Base-by-base conservation (phyloP, 106 monocot species). In the Amphibolis antarctica region DNA sequence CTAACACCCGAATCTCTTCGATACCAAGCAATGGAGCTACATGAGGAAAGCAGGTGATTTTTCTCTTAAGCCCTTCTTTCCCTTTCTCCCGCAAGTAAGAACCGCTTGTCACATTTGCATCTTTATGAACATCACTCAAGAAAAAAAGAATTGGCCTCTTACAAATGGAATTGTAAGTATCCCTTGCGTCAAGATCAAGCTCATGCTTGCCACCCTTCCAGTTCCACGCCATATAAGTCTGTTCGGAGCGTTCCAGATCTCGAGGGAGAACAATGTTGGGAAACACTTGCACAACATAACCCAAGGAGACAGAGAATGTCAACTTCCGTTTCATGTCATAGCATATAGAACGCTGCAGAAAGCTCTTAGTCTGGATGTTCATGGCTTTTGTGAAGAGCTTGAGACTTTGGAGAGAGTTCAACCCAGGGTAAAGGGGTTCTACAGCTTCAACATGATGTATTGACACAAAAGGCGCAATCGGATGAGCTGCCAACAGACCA, bases 401-500 rank as follows among this genome's bases (percentile, higher is more conserved):
- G 10, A 96, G 57, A 69, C 84, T 82, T 52, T 82, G 64, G 1
- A 89, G 72, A 45, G 75, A 73, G 77, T 59, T 82, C 64, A 84
- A 74, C 21, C 86, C 96, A 61, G 90, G 90, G 64, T 78, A 96
- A 12, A 90, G 56, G 20, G 90, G 80, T 9, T 94, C 77, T 26
- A 94, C 89, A 53, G 77, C 69, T 70, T 91, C 96, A 59, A 90
- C 74, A 69, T 96, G 90, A 71, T 90, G 96, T 63, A 96, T 80
- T 1, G 86, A 80, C 42, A 96, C 62, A 60, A 90, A 90, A 45
- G 96, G 86, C 66, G 86, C 68, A 44, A 98, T 70, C 0, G 86
- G 90, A 55, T 89, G 96, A 47, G 87, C 82, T 42, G 90, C 96
- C 69, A 98, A 73, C 48, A 98, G 70, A 18, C 90, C 90, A 69